Evolutionary conservation across 2,329 filamentous ascomycete genomes (phyloP), one percentile per base, ranked within the genome.

Genomic region (Helotiales sp.): DNA sequence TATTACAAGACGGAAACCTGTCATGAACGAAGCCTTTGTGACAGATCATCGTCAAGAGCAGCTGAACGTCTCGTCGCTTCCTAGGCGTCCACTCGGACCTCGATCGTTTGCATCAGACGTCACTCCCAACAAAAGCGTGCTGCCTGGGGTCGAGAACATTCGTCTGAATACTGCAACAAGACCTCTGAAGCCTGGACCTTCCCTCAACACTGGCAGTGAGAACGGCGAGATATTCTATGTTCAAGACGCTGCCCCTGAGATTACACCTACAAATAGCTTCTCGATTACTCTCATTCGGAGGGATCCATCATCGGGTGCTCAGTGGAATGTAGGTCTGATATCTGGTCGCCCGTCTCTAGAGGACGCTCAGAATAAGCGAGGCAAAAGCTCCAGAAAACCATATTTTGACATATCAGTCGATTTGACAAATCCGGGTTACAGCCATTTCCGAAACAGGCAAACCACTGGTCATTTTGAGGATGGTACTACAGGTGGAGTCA

Each of bases 291-390:
- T 93, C 13, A 91, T 92, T 66, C 85, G 89, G n/a, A 83, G 89
- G 62, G 87, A 92, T 69, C 87, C 87, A 1, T 78, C 81, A 22
- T 83, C 86, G 8, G 84, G 85, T 7, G 79, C 79, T 54, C 89
- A 92, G 71, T 91, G 88, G 88, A 92, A 92, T 67, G 81, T 92
- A 12, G 89, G 86, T 22, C 85, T 79, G 54, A 80, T 91, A 49
- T 80, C 79, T 51, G 68, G 69, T 25, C 42, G 53, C 19, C 63
- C 68, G 12, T 31, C 55, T 42, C 15, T 24, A 33, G 56, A 57
- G 15, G 57, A 65, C 36, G 46, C 42, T 44, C 55, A 60, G 31
- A 40, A 75, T 72, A 42, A 67, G 69, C 33, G 55, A 60, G 29
- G 25, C 40, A 60, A 34, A 47, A 31, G 36, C n/a, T 56, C 54